These are phyloP conservation scores for Hypoxylon subgilvum DNA, from an alignment of 495 filamentous ascomycete genomes.

Conservation along the genomic window DNA sequence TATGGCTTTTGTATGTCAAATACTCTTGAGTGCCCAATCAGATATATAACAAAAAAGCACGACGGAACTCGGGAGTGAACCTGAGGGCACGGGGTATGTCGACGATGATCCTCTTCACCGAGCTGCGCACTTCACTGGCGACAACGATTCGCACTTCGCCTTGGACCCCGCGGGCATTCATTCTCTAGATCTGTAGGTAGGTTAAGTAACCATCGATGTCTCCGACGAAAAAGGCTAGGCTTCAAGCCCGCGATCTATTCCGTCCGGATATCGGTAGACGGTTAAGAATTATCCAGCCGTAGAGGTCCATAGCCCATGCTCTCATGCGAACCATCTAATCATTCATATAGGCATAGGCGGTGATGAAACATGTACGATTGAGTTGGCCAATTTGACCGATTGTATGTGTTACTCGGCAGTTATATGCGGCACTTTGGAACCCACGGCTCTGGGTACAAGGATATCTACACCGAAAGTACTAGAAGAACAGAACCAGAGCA, in stretches of 20 bases:
- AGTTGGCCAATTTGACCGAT: neutral
- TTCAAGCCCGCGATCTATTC: too few relatives aligned
- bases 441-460: neutral
- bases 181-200: neutral
- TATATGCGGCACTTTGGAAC: neutral
- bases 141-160: neutral
- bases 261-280: too few relatives aligned
- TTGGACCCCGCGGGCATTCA: conserved; percentile 5
- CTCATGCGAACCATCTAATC: neutral
- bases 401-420: neutral
- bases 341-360: neutral
- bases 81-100: neutral
- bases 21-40: neutral
- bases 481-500: too few relatives aligned
- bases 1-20: neutral
- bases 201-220: neutral
- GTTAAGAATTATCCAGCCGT: too few relatives aligned
- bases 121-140: neutral
- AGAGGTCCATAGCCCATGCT: neutral
- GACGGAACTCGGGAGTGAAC: neutral
- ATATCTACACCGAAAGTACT: neutral
- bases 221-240: too few relatives aligned
- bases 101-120: conserved; percentile 28
- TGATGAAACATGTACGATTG: neutral
- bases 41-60: neutral